Percentiles rank a stretch among this genome's conserved stretches.
phyloP scores from a whole-genome alignment of 108 stramenopile species.

The Thalassiosira profunda region DNA sequence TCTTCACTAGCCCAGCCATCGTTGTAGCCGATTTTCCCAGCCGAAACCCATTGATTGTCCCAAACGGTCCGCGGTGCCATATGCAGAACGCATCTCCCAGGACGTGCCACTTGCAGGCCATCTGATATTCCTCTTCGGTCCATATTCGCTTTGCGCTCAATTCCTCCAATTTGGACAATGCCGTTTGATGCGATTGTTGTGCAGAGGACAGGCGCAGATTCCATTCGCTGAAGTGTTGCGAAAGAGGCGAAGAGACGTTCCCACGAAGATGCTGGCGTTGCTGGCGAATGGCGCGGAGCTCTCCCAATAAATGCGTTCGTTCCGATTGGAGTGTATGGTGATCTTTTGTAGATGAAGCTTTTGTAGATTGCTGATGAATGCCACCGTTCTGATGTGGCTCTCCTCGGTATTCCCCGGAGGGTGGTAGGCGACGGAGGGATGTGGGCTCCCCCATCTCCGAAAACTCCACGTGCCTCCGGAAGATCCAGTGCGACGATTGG shows the following conservation, averaged over 20 bases:
- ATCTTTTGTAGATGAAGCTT: not conserved
- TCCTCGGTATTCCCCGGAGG: too few species aligned
- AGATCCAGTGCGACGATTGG: conserved; percentile 32
- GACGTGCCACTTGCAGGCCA: conserved; percentile 63
- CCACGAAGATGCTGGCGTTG: conserved; percentile 19
- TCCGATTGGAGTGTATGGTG: not conserved
- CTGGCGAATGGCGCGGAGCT: conserved; percentile 32
- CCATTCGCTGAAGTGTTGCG: conserved; percentile 21
- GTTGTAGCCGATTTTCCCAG: conserved; percentile 57
- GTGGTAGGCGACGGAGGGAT: too few species aligned
- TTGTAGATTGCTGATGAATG: not conserved
- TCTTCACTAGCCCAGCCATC: conserved; percentile 10
- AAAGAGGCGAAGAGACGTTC: conserved; percentile 4
- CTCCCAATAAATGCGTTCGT: conserved; percentile 17
- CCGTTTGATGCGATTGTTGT: conserved; percentile 23
- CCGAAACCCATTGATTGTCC: conserved; percentile 83
- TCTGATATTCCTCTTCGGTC: conserved; percentile 25
- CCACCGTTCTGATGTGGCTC: not conserved
- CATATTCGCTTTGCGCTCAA: conserved; percentile 7
- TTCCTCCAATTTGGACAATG: conserved; percentile 15
- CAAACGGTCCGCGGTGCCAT: conserved; percentile 83
- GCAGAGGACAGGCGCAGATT: conserved; percentile 10
- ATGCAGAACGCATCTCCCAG: conserved; percentile 83
- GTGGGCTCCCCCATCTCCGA: not conserved
- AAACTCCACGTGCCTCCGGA: conserved; percentile 37